Evolutionary conservation across 2,329 filamentous ascomycete species (phyloP), one percentile per base, ranked within the genome.

Genomic region (Teratosphaeriaceae sp.): DNA sequence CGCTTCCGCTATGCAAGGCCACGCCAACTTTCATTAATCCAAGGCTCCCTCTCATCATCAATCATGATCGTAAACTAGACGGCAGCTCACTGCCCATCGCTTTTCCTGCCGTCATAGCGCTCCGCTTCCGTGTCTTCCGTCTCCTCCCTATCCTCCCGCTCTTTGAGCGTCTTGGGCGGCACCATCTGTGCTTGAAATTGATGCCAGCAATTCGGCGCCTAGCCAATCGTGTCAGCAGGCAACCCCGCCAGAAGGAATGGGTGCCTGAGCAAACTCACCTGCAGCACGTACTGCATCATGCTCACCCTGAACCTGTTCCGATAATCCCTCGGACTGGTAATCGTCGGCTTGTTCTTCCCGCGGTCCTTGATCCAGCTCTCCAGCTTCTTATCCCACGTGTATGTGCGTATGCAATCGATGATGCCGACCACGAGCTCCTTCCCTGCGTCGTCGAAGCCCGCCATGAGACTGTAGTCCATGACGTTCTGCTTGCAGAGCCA

Each of bases 361-460:
- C 90, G 84, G 60, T 97, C 89, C 66, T 98, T 98, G 75, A 98
- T 96, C 92, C 92, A 98, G 42, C 84, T 92, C 69, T 98, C 92
- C n/a, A 98, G 78, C 63, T 96, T 96, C 74, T 98, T 98, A 71
- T 98, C 92, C 88, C 92, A 98, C 0, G 92, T 98, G 62, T 97
- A 98, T 0, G 92, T 98, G 43, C 92, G 81, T 53, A 98, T 97
- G 63, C 92, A 97, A 64, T 98, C 90, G 51, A 98, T 97, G 58
- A 98, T 97, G 3, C 92, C 92, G 2, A 98, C 89, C 12, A 97
- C 88, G 13, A 98, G 78, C 66, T 98, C 90, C 57, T 90, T 89
- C 50, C 81, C 79, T 27, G 76, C 75, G 62, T 96, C 92, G 58
- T 98, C 90, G 34, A 98, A 94, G 1, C 90, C 94, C 42, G 96